Base-by-base conservation (phyloP, 768 basidiomycete species). In the Mycena maculata region DNA sequence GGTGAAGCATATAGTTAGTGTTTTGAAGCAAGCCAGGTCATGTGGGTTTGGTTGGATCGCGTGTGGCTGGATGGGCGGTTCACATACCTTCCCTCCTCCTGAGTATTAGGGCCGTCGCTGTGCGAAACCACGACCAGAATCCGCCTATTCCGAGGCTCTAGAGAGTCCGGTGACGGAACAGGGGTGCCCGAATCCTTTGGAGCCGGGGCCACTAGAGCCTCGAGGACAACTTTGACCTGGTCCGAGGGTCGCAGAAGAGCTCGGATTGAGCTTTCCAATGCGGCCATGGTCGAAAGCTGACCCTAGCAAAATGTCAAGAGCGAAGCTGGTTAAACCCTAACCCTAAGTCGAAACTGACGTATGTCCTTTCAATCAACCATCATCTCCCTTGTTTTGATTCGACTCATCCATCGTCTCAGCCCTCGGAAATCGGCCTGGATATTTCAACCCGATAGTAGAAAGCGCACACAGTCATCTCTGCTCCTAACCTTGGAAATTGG, bases 1-100 rank as follows among this genome's bases (percentile, higher is more conserved):
- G 65, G 39, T 31, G 20, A 47, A 39, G 42, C 33, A 33, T 41
- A 49, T 54, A 31, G 38, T 53, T 53, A 41, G 47, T 36, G 15
- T 49, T 18, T 36, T 52, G 31, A 25, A 53, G 64, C 48, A 31
- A 18, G 44, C 20, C 7, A 36, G 61, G 61, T 59, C 48, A 60
- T 71, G 67, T 36, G 33, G 50, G 57, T 59, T 16, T 41, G 38
- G 20, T 16, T 36, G 11, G 16, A 12, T 6, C 33, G 33, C 41
- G 31, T 42, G 41, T 58, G 55, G 9, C 13, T 15, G 52, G 53
- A 41, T 10, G 42, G 18, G 38, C 42, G 25, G 47, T 2, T 25
- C n/a, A 76, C 82, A 44, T 61, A 88, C 88, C 87, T 82, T 67
- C 85, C 89, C 73, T 88, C 82, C 67, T 89, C 88, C n/a, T 76